Conservation (phyloP, 2,329 filamentous ascomycete species). For the Madurella fahalii region DNA sequence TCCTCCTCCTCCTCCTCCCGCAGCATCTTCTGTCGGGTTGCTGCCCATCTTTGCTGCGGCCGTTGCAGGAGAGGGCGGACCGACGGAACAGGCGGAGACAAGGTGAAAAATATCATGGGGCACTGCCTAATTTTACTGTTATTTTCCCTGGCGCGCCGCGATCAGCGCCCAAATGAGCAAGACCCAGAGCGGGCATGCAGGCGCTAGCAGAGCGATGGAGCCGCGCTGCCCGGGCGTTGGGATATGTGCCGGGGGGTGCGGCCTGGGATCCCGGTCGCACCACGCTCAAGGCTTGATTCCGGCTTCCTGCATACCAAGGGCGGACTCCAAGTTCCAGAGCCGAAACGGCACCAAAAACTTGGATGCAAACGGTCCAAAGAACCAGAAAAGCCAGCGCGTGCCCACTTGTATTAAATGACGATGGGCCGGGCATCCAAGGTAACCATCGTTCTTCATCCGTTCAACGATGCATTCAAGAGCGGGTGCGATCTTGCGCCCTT, state of each 20-base stretch:
- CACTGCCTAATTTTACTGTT: slow-evolving; percentile 20
- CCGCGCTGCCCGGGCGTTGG: slow-evolving; percentile 16
- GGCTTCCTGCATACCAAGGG: slow-evolving; percentile 14
- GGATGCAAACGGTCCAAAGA: neutral
- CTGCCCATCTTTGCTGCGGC: slow-evolving; percentile 14
- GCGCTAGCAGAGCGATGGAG: slow-evolving; percentile 18
- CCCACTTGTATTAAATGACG: neutral
- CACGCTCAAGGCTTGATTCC: slow-evolving; percentile 8
- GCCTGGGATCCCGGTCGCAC: slow-evolving; percentile 16
- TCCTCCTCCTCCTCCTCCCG: slow-evolving; percentile 13
- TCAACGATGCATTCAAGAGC: neutral
- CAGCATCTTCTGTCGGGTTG: slow-evolving; percentile 14
- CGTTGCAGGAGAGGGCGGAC: slow-evolving; percentile 15
- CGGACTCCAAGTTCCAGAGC: slow-evolving; percentile 12
- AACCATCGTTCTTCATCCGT: neutral
- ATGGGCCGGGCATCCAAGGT: neutral
- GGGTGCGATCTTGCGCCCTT: slow-evolving; percentile 3
- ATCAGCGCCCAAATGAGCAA: slow-evolving; percentile 21
- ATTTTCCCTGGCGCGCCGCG: slow-evolving; percentile 16
- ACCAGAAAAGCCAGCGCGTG: too few species aligned
- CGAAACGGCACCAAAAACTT: neutral
- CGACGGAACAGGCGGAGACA: slow-evolving; percentile 13
- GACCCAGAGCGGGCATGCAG: slow-evolving; percentile 13
- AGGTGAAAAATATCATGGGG: slow-evolving; percentile 18
- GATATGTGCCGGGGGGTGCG: slow-evolving; percentile 16